Evolutionary conservation across 768 basidiomycete species (phyloP).

Genomic region (Pleurotus sapidus): DNA sequence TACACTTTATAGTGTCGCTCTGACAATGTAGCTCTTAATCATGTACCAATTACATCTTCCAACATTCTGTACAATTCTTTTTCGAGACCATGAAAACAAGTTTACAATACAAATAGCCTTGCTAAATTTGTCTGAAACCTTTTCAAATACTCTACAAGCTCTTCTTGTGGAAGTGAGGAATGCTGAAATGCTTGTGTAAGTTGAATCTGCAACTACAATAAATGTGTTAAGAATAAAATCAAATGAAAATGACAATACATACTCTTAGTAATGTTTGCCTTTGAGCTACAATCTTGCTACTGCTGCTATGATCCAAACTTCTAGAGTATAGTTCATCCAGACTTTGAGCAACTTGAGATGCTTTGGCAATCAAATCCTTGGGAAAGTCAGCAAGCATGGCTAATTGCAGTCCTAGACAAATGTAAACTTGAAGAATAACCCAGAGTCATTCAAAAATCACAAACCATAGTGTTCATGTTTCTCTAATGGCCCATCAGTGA

Average conservation of each 20-base stretch:
- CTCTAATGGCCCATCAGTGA: conserved; percentile 68
- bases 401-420: conserved; percentile 72
- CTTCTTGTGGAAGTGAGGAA: conserved; percentile 71
- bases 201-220: conserved; percentile 62
- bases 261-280: conserved; percentile 72
- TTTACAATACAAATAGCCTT: conserved; percentile 37
- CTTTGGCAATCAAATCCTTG: conserved; percentile 60
- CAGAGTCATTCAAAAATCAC: conserved; percentile 3
- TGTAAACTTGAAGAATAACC: not conserved
- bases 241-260: conserved; percentile 7
- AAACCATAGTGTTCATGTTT: conserved; percentile 72
- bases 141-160: conserved; percentile 61
- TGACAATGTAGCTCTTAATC: no score
- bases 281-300: conserved; percentile 52
- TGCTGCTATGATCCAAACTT: conserved; percentile 60
- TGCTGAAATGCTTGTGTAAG: conserved; percentile 71
- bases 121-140: conserved; percentile 72
- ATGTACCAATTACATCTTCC: no score
- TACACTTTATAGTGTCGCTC: no score
- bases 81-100: no score
- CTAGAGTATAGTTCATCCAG: conserved; percentile 58
- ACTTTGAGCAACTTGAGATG: conserved; percentile 53
- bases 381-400: conserved; percentile 89
- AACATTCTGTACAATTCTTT: no score
- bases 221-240: no score